Evolutionary conservation across 768 basidiomycete species (phyloP).

Genomic region (Amanita pallidorosea): DNA sequence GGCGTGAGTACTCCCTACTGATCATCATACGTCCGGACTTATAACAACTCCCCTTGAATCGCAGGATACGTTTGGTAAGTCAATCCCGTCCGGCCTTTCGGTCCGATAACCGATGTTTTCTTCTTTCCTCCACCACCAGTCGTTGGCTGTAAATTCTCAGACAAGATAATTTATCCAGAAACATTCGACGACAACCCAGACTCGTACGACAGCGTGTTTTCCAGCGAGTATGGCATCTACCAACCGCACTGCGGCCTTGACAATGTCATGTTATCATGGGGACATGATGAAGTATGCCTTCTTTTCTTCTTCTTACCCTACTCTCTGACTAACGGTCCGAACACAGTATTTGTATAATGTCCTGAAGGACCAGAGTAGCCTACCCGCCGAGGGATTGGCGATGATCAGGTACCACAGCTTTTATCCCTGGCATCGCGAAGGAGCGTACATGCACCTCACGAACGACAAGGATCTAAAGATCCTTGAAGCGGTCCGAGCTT

Average conservation of each 20-base stretch:
- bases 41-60: neutral
- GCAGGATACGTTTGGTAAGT: conserved; percentile 33
- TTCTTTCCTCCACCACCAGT: conserved; percentile 20
- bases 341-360: conserved; percentile 74
- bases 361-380: conserved; percentile 69
- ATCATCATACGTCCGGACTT: neutral
- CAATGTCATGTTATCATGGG: conserved; percentile 85
- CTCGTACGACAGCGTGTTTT: conserved; percentile 49
- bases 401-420: conserved; percentile 96
- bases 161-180: conserved; percentile 73
- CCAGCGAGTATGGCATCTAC: conserved; percentile 67
- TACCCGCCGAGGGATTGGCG: conserved; percentile 72
- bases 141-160: conserved; percentile 80
- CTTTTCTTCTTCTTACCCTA: conserved; percentile 6
- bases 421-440: conserved; percentile 92
- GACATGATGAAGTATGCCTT: conserved; percentile 71
- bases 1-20: conserved; percentile 39
- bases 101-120: conserved; percentile 5
- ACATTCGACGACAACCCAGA: conserved; percentile 73
- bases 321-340: conserved; percentile 1
- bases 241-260: conserved; percentile 71
- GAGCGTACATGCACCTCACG: conserved; percentile 72
- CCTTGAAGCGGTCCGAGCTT: conserved; percentile 68
- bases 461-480: conserved; percentile 56
- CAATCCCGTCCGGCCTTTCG: conserved; percentile 3